phyloP scores from a whole-genome alignment of 2,329 filamentous ascomycete species.

The Lojkania enalia region DNA sequence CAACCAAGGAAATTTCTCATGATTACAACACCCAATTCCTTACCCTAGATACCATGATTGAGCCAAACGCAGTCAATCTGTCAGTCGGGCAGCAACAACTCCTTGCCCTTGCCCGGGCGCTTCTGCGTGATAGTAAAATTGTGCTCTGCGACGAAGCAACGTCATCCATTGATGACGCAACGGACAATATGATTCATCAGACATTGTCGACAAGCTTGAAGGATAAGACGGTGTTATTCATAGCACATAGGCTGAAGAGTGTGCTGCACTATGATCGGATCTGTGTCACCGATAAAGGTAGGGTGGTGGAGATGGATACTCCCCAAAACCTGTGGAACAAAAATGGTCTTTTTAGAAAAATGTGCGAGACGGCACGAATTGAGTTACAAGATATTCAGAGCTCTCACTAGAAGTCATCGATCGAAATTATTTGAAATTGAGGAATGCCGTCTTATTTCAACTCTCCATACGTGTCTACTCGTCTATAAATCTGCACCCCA shows the following conservation, averaged over 20 bases:
- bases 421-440: too few relatives aligned
- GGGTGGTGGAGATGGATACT: slow-evolving; percentile 10
- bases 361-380: too few relatives aligned
- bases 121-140: slow-evolving; percentile 58
- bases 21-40: slow-evolving; percentile 44
- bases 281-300: slow-evolving; percentile 10
- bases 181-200: slow-evolving; percentile 15
- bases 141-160: slow-evolving; percentile 64
- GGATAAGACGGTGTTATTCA: slow-evolving; percentile 12
- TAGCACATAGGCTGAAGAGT: background rate
- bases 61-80: slow-evolving; percentile 9
- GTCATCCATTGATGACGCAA: slow-evolving; percentile 52
- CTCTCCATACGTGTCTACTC: too few relatives aligned
- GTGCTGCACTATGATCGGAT: slow-evolving; percentile 4
- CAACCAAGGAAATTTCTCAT: slow-evolving; percentile 46
- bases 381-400: too few relatives aligned
- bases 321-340: slow-evolving; percentile 9
- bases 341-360: too few relatives aligned
- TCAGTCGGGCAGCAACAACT: slow-evolving; percentile 55
- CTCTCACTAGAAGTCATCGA: too few relatives aligned
- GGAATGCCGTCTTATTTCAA: too few relatives aligned
- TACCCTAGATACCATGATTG: slow-evolving; percentile 26
- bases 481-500: too few relatives aligned
- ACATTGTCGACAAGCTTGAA: slow-evolving; percentile 15
- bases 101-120: slow-evolving; percentile 56